Evolutionary conservation across 352 stramenopile genomes (phyloP), one percentile per base, ranked within the genome.

Genomic region (Stephanocyclus meneghinianus): DNA sequence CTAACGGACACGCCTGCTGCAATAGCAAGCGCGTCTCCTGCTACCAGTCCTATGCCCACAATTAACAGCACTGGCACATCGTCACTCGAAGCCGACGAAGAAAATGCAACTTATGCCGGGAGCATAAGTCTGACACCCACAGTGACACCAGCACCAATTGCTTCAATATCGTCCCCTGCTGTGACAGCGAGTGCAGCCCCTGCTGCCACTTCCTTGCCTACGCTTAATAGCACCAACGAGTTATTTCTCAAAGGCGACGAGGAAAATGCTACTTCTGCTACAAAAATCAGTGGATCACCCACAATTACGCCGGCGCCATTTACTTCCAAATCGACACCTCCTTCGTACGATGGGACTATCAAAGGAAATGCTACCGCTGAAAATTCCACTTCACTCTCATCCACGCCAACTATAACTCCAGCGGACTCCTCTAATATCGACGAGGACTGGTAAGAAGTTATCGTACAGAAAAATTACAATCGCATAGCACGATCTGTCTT

Each of bases 1-100:
- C 71, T 44, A 16, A 80, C 71, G 15, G 66, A 84, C 35, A 37
- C 71, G 21, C 77, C 71, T 16, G 11, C 30, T n/a, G 35, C 29
- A 9, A 21, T 0, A 55, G 21, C 40, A 15, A 50, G 44, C 18
- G 29, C 40, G 2, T 44, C 50, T 15, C 50, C 50, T 15, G 0
- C 56, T 10, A 44, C n/a, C 21, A 44, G 21, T 63, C 56, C 56
- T 45, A 8, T 35, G 42, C 32, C 37, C 16, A 65, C 18, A 1
- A 65, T 48, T 16, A 65, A 45, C 30, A 65, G 21, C 57, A 45
- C 37, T 6, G 18, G 44, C 26, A 16, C 15, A 16, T 18, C 40
- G 30, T 21, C 37, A 32, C 10, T 59, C n/a, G 50, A 59, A 59
- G 26, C 10, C 18, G 26, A 26, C 8, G 53, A 44, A 21, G 53